Percentiles rank a stretch among this genome's conserved stretches.
Conservation (phyloP, 2,329 filamentous ascomycete species). For the Hymenoscyphus infarciens region DNA sequence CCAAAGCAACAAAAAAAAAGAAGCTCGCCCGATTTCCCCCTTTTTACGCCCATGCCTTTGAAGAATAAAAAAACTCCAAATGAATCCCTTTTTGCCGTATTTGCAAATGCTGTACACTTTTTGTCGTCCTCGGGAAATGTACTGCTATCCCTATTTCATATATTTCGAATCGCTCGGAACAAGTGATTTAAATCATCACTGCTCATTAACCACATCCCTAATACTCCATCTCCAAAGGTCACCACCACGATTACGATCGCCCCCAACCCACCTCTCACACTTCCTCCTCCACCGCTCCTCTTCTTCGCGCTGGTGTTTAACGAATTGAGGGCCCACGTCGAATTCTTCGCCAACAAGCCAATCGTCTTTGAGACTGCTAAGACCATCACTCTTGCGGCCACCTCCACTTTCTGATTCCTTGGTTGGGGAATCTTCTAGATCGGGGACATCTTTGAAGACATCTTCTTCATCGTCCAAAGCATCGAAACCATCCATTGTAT, state of each 20-base stretch:
- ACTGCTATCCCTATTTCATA: too few species aligned
- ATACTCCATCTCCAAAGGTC: conserved; percentile 77
- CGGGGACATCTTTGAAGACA: conserved; percentile 91
- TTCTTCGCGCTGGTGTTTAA: conserved; percentile 83
- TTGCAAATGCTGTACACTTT: too few species aligned
- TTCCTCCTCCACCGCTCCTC: conserved; percentile 88
- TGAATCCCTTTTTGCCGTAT: too few species aligned
- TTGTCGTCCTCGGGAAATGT: too few species aligned
- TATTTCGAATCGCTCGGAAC: too few species aligned
- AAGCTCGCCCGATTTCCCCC: too few species aligned
- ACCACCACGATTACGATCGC: conserved; percentile 46
- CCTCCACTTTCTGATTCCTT: conserved; percentile 43
- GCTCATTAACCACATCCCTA: conserved; percentile 49
- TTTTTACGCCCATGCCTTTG: too few species aligned
- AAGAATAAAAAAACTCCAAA: too few species aligned
- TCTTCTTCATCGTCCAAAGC: conserved; percentile 85
- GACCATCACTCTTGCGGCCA: conserved; percentile 51
- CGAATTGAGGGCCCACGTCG: conserved; percentile 92
- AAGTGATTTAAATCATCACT: conserved; percentile 1
- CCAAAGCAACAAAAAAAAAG: too few species aligned
- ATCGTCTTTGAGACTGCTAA: conserved; percentile 57
- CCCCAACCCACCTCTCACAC: conserved; percentile 78
- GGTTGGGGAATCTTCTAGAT: conserved; percentile 64
- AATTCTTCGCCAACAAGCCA: conserved; percentile 95
- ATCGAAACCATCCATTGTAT: conserved; percentile 62